Evolutionary conservation across 1,284 basidiomycete genomes (phyloP), one percentile per base, ranked within the genome.

Genomic region (Ganoderma leucocontextum): DNA sequence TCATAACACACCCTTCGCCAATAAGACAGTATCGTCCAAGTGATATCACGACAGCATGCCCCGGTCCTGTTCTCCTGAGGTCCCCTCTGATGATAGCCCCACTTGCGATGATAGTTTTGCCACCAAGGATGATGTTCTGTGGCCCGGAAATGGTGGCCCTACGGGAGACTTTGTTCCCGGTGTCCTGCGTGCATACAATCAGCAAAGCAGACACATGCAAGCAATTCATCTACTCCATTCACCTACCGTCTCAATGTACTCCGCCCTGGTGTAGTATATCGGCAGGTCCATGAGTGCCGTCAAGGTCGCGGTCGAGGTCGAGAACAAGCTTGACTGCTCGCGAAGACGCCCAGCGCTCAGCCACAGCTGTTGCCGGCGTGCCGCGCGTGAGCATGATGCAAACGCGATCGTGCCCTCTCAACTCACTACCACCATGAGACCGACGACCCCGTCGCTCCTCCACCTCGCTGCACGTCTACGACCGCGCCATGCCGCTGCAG

Each of bases 121-220:
- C 98, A 42, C 95, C 96, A 2, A 99, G 89, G 69, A 99, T 95
- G 78, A 99, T 99, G 78, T 99, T 98, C 78, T 96, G 93, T 8
- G 96, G 95, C 10, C 98, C 98, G 55, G 92, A 89, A 74, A 99
- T 98, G n/a, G 91, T 91, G 10, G 96, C 95, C 72, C 94, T 90
- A 60, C 96, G 89, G 42, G 96, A 98, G 62, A 99, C 96, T 80
- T 97, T 97, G 77, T 81, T 82, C 47, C 80, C 80, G 47, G 80
- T 81, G 73, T 81, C 80, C 80, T 82, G 66, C 49, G 19, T n/a
- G 59, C 47, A 58, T 42, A 44, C 15, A 47, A 57, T 72, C 53
- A 67, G 68, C 38, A 38, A 9, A 9, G 5, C 12, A 19, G 22
- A 10, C 4, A 17, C 39, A 25, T 8, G 12, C 38, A 5, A 59